These are phyloP conservation scores for Mollisiaceae sp. DNA, from an alignment of 2,329 filamentous ascomycete genomes.

Conservation along the genomic window DNA sequence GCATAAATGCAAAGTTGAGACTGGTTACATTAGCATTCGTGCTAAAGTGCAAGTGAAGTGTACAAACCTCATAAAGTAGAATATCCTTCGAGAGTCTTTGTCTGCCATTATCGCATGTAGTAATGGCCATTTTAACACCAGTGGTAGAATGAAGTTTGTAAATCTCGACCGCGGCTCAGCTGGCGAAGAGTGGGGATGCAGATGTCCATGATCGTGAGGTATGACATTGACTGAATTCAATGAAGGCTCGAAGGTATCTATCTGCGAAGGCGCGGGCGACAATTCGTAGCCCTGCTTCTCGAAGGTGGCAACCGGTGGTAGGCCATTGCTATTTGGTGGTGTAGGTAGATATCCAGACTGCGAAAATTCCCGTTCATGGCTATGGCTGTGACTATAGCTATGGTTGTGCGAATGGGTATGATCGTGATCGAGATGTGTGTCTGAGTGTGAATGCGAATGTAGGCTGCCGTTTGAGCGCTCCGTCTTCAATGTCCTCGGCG, in stretches of 20 bases:
- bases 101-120: slow-evolving; percentile 86
- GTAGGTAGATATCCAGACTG: slow-evolving; percentile 28
- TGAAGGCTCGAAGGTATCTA: slow-evolving; percentile 32
- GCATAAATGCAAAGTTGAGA: slow-evolving; percentile 94
- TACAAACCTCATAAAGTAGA: slow-evolving; percentile 90
- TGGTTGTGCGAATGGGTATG: slow-evolving; percentile 31
- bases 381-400: slow-evolving; percentile 22
- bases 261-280: slow-evolving; percentile 26
- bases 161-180: slow-evolving; percentile 64
- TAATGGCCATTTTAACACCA: slow-evolving; percentile 74
- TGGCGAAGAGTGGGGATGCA: slow-evolving; percentile 31
- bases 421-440: slow-evolving; percentile 30
- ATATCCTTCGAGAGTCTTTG: slow-evolving; percentile 91
- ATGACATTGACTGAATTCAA: slow-evolving; percentile 26
- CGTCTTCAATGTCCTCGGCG: slow-evolving; percentile 31
- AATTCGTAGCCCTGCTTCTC: slow-evolving; percentile 27
- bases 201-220: slow-evolving; percentile 35
- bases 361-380: slow-evolving; percentile 24
- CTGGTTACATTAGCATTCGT: slow-evolving; percentile 50
- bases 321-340: slow-evolving; percentile 32
- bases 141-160: slow-evolving; percentile 74
- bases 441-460: slow-evolving; percentile 40
- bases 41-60: not conserved
- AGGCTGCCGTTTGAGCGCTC: slow-evolving; percentile 38
- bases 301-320: slow-evolving; percentile 28